Base-by-base conservation (phyloP, 495 filamentous ascomycete species). In the Neurospora intermedia region DNA sequence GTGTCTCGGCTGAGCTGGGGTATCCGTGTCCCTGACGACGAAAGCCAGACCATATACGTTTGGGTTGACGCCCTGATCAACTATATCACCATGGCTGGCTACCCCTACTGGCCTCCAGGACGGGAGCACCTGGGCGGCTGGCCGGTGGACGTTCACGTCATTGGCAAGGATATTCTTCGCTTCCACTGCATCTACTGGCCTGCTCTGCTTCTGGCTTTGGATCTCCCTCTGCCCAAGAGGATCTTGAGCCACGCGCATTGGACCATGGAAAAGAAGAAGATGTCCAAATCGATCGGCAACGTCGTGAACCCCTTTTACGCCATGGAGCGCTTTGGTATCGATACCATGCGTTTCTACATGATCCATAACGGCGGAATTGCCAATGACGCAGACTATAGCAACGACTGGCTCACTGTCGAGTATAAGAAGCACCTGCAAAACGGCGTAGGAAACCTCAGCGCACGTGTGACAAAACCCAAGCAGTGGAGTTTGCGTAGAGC, bases 101-200 rank as follows among this genome's bases (percentile, higher is more conserved):
- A 96, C 78, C 95, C 96, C 0, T 82, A 84, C 70, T 92, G 91
- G 82, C 75, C 84, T 1, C 92, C 93, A 2, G 91, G 91, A 41
- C 72, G 73, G 8, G 81, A 85, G 59, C 77, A 80, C 6, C 80
- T 80, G 3, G 84, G 85, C 18, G 91, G 91, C 31, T 99, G 96
- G 96, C 96, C 96, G 42, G 94, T 92, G 20, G 90, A 99, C 81
- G 84, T 94, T 2, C 96, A 99, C 70, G 89, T 99, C 16, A 89
- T 98, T 70, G 96, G 96, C 39, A 99, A 99, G 82, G 96, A 99
- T 81, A 98, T 98, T 73, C 82, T 96, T 71, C 90, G 96, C 35
- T 99, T 99, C 81, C 96, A 99, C 81, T 93, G 92, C 82, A 91
- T 99, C 38, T 99, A 98, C 85, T 99, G 96, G 96, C 96, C 96